Evolutionary conservation across 257 asterid species (phyloP).

Genomic region (Forsythia suspensa): DNA sequence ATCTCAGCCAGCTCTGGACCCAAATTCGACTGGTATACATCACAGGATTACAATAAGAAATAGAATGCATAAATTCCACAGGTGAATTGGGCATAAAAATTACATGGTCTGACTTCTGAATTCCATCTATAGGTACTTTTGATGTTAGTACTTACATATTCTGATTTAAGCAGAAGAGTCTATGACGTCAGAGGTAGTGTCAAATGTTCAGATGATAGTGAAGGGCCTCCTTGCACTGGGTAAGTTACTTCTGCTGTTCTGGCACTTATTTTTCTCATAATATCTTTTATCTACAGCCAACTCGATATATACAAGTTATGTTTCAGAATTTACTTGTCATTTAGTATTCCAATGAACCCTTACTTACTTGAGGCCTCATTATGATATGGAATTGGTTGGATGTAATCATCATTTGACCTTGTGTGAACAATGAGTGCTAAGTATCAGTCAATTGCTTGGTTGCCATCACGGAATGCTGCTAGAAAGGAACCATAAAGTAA

Average conservation of each 20-base stretch:
- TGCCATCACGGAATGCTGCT: background rate
- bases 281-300: background rate
- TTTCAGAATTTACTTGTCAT: background rate
- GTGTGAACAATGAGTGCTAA: background rate
- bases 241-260: conserved; percentile 22
- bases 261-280: background rate
- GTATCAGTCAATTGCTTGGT: background rate
- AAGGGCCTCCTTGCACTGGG: conserved; percentile 99
- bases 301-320: background rate
- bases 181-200: conserved; percentile 75
- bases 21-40: conserved; percentile 96
- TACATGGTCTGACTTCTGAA: conserved; percentile 21
- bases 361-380: background rate
- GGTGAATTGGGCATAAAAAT: conserved; percentile 39
- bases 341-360: background rate
- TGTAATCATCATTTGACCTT: background rate
- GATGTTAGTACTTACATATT: conserved; percentile 14
- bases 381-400: background rate
- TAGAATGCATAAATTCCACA: conserved; percentile 69
- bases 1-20: conserved; percentile 99
- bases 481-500: background rate
- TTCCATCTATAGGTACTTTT: conserved; percentile 18
- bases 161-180: conserved; percentile 71
- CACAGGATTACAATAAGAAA: conserved; percentile 87
- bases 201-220: conserved; percentile 76